A percentile compares a stretch with the other conserved stretches of the same genome.
These are phyloP conservation scores for Mychonastes homosphaera DNA, from an alignment of 139 green algal genomes.

Conservation along the genomic window DNA sequence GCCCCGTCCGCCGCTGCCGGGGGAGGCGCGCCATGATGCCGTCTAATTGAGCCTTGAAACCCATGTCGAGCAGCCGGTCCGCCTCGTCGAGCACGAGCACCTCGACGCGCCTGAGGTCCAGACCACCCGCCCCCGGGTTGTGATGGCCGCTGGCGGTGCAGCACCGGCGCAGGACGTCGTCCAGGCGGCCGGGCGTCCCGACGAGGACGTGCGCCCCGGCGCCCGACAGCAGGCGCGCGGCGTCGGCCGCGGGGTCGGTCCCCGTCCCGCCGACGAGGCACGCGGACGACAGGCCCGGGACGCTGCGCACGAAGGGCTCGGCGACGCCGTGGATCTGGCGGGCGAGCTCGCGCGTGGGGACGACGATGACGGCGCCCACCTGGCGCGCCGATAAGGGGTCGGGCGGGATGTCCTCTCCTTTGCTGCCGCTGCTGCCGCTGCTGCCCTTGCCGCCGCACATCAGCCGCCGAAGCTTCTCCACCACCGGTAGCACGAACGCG, in stretches of 20 bases:
- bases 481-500: conserved; percentile 86
- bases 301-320: conserved; percentile 55
- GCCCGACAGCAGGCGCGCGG: too few relatives aligned
- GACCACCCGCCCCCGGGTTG: too few relatives aligned
- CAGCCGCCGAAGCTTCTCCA: conserved; percentile 72
- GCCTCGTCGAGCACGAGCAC: conserved; percentile 94
- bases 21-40: conserved; percentile 73
- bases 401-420: too few relatives aligned
- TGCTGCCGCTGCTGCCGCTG: too few relatives aligned
- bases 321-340: conserved; percentile 78
- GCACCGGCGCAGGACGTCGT: conserved; percentile 74
- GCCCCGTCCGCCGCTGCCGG: conserved; percentile 80
- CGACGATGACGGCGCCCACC: conserved; percentile 84
- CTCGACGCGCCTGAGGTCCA: conserved; percentile 29
- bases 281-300: conserved; percentile 32
- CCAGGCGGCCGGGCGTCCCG: conserved; percentile 84
- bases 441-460: conserved; percentile 52
- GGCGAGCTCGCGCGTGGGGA: conserved; percentile 88
- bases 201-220: conserved; percentile 70
- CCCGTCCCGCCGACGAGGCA: conserved; percentile 75
- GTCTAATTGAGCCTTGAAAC: conserved; percentile 70
- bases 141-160: not conserved
- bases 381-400: conserved; percentile 32
- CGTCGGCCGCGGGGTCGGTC: conserved; percentile 8
- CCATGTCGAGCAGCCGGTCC: conserved; percentile 90